These are phyloP conservation scores for Nakazawaea molendinolei DNA, from an alignment of 805 yeast genomes.

Conservation along the genomic window DNA sequence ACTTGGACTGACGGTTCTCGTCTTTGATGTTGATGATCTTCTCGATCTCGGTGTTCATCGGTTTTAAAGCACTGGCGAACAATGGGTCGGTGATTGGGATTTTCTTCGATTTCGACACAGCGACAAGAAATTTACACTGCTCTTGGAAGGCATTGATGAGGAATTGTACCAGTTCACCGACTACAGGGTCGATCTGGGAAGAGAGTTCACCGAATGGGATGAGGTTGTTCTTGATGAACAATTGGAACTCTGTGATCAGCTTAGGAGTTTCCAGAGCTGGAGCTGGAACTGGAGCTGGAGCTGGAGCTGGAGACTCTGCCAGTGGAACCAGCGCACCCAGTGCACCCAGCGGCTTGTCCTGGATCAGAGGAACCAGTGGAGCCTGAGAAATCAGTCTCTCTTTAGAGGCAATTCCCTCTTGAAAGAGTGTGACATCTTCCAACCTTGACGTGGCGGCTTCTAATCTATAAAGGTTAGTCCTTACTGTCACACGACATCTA, in stretches of 20 bases:
- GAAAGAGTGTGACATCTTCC: slow-evolving; percentile 81
- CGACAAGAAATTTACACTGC: slow-evolving; percentile 52
- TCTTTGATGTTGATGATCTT: slow-evolving; percentile 65
- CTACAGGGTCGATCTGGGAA: slow-evolving; percentile 44
- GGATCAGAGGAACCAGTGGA: slow-evolving; percentile 15
- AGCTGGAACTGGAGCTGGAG: not conserved
- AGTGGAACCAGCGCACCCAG: slow-evolving; percentile 16
- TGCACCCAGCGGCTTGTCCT: slow-evolving; percentile 15
- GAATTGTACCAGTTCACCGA: slow-evolving; percentile 47
- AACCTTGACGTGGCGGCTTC: slow-evolving; percentile 92
- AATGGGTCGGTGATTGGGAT: slow-evolving; percentile 53
- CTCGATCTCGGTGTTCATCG: slow-evolving; percentile 58
- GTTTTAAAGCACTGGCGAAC: slow-evolving; percentile 52
- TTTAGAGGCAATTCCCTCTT: slow-evolving; percentile 37
- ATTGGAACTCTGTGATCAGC: slow-evolving; percentile 46
- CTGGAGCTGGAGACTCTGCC: slow-evolving; percentile 14
- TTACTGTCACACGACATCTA: not conserved
- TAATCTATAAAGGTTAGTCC: slow-evolving; percentile 35
- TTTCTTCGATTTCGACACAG: slow-evolving; percentile 55
- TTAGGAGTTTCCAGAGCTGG: slow-evolving; percentile 28
- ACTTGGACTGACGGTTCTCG: slow-evolving; percentile 58
- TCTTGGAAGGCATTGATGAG: slow-evolving; percentile 48
- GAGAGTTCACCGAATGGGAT: slow-evolving; percentile 56
- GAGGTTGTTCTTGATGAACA: slow-evolving; percentile 43
- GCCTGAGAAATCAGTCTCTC: slow-evolving; percentile 7